phyloP scores from a whole-genome alignment of 2,329 filamentous ascomycete species.

The Penicillium hordei region DNA sequence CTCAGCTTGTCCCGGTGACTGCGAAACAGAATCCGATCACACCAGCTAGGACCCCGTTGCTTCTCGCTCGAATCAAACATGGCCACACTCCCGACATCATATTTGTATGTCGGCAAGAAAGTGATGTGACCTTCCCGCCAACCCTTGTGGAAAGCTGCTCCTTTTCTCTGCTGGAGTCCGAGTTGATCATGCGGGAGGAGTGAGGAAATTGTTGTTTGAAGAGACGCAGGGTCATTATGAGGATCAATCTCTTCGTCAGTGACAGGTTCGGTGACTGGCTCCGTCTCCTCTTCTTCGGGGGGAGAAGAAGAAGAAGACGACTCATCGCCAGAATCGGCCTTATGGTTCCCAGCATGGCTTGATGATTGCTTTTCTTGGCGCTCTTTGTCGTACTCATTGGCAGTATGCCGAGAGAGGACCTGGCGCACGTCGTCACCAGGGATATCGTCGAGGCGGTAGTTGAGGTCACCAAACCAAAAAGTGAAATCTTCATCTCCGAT shows the following conservation, averaged over 20 bases:
- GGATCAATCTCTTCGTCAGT: slow-evolving; percentile 67
- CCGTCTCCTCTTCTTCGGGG: slow-evolving; percentile 7
- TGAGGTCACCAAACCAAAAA: slow-evolving; percentile 96
- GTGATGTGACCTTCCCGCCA: slow-evolving; percentile 87
- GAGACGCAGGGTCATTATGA: slow-evolving; percentile 74
- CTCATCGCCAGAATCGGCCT: not conserved
- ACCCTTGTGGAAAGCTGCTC: slow-evolving; percentile 84
- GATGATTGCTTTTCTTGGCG: slow-evolving; percentile 35
- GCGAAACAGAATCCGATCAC: slow-evolving; percentile 86
- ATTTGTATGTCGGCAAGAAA: slow-evolving; percentile 96
- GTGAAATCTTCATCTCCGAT: slow-evolving; percentile 90
- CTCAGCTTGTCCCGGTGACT: slow-evolving; percentile 68
- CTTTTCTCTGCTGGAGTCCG: slow-evolving; percentile 66
- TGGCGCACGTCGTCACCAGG: slow-evolving; percentile 87
- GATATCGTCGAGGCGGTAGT: slow-evolving; percentile 85
- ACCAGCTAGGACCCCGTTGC: slow-evolving; percentile 90
- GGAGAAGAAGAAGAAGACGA: slow-evolving; percentile 5
- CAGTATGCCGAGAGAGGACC: slow-evolving; percentile 77
- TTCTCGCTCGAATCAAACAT: slow-evolving; percentile 97
- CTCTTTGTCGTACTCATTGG: slow-evolving; percentile 69
- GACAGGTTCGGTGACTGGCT: slow-evolving; percentile 43
- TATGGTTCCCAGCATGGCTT: slow-evolving; percentile 3
- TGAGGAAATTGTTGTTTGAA: slow-evolving; percentile 85
- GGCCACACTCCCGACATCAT: slow-evolving; percentile 89
- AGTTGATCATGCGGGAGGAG: slow-evolving; percentile 89